phyloP scores from a whole-genome alignment of 345 rosid species.

The Pugionium cornutum region DNA sequence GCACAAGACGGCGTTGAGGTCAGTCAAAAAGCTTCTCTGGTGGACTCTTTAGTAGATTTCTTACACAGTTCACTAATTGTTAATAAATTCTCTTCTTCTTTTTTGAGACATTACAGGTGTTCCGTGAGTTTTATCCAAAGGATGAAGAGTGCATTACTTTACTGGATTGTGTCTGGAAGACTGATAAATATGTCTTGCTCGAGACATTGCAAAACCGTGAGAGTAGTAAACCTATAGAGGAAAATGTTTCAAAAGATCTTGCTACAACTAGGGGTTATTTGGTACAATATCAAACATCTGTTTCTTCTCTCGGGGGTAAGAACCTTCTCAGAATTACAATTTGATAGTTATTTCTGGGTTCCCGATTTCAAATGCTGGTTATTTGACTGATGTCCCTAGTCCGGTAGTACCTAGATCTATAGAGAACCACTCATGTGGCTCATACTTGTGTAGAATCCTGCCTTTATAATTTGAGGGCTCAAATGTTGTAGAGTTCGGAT shows the following conservation, averaged over 20 bases:
- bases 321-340: slow-evolving; percentile 5
- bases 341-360: background rate
- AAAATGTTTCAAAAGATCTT: slow-evolving; percentile 36
- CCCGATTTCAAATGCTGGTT: background rate
- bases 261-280: slow-evolving; percentile 28
- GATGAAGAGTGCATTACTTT: slow-evolving; percentile 50
- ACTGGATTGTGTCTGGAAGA: slow-evolving; percentile 61
- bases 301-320: slow-evolving; percentile 66
- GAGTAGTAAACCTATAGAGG: slow-evolving; percentile 35
- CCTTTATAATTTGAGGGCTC: no score
- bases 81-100: slow-evolving; percentile 1
- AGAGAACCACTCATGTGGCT: no score
- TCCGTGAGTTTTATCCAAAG: slow-evolving; percentile 74
- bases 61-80: slow-evolving; percentile 6
- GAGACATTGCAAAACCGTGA: slow-evolving; percentile 51
- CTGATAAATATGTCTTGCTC: slow-evolving; percentile 54
- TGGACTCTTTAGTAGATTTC: slow-evolving; percentile 14
- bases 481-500: no score
- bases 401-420: no score
- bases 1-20: slow-evolving; percentile 77
- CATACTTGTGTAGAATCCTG: no score
- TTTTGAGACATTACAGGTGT: slow-evolving; percentile 45
- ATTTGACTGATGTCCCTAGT: background rate
- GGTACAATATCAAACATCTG: slow-evolving; percentile 50
- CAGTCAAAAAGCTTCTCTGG: slow-evolving; percentile 24